phyloP scores from a whole-genome alignment of 2,329 filamentous ascomycete species.

The Fusarium burgessii region DNA sequence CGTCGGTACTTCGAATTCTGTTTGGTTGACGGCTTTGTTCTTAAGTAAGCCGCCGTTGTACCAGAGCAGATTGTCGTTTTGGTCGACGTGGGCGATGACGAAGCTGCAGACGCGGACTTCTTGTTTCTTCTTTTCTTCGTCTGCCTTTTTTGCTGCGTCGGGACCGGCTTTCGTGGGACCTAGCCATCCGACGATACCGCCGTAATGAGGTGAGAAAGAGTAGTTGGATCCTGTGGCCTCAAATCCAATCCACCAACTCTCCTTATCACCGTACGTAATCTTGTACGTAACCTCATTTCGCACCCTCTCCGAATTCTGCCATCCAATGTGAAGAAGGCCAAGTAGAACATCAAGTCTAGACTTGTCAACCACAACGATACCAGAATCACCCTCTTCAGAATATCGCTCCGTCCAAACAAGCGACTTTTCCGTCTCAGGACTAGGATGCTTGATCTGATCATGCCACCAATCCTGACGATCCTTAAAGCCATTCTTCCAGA shows the following conservation, averaged over 20 bases:
- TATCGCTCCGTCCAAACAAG: slow-evolving; percentile 56
- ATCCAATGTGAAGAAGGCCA: slow-evolving; percentile 56
- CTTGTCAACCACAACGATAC: slow-evolving; percentile 58
- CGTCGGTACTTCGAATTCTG: slow-evolving; percentile 52
- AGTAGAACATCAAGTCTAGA: slow-evolving; percentile 52
- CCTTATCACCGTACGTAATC: slow-evolving; percentile 59
- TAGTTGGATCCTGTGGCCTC: slow-evolving; percentile 55
- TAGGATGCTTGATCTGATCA: slow-evolving; percentile 52
- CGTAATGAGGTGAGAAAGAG: slow-evolving; percentile 57
- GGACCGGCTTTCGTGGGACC: slow-evolving; percentile 2
- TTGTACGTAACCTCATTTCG: slow-evolving; percentile 56
- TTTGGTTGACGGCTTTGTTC: slow-evolving; percentile 51
- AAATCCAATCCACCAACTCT: slow-evolving; percentile 60
- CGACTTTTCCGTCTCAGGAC: slow-evolving; percentile 50
- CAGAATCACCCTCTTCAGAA: slow-evolving; percentile 58
- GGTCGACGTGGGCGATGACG: slow-evolving; percentile 58
- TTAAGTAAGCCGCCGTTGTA: slow-evolving; percentile 58
- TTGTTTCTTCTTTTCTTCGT: slow-evolving; percentile 15
- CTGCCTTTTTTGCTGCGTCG: not conserved
- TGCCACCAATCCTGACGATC: slow-evolving; percentile 55
- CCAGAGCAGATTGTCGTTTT: slow-evolving; percentile 54
- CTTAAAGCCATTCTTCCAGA: slow-evolving; percentile 52
- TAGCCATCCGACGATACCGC: slow-evolving; percentile 54
- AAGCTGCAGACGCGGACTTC: slow-evolving; percentile 53
- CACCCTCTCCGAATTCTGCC: slow-evolving; percentile 58